A percentile compares a stretch with the other conserved stretches of the same genome.
Conservation (phyloP, 2,329 filamentous ascomycete genomes). For the Alternaria sp. region DNA sequence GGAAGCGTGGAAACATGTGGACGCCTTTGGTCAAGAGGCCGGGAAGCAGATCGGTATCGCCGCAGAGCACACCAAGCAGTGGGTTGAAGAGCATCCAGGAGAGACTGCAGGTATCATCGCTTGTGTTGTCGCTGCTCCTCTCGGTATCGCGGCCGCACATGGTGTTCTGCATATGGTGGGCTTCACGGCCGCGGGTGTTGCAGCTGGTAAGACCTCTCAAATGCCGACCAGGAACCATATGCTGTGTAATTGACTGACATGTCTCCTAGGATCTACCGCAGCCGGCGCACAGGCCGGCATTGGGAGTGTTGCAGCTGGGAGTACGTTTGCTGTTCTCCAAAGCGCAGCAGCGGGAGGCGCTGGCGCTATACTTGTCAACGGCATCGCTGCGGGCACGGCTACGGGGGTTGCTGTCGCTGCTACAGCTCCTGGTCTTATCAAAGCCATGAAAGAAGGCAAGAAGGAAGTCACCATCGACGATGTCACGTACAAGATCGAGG, state of each 20-base stretch:
- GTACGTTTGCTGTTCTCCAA: constrained; percentile 23
- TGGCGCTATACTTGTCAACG: constrained; percentile 15
- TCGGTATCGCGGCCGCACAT: constrained; percentile 4
- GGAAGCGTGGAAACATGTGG: constrained; percentile 9
- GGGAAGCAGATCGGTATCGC: constrained; percentile 1
- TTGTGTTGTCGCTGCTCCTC: constrained; percentile 10
- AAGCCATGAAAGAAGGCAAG: neutral
- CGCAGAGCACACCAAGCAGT: constrained; percentile 7
- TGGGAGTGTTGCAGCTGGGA: constrained; percentile 20
- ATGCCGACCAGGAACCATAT: no score
- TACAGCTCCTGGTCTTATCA: constrained; percentile 3
- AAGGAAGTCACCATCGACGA: neutral
- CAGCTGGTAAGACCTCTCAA: neutral
- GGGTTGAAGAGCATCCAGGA: constrained; percentile 17
- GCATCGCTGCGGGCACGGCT: constrained; percentile 8
- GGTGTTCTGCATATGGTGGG: constrained; percentile 7
- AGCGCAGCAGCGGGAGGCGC: constrained; percentile 26
- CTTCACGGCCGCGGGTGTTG: constrained; percentile 18
- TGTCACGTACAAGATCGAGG: neutral
- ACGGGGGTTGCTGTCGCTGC: constrained; percentile 12
- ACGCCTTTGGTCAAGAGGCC: constrained; percentile 8
- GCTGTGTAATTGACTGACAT: neutral
- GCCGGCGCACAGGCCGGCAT: constrained; percentile 18
- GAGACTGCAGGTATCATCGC: constrained; percentile 11
- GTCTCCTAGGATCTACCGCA: constrained; percentile 18